Base-by-base conservation (phyloP, 371 early-diverging fungal genomes). In the Mortierella sp. region DNA sequence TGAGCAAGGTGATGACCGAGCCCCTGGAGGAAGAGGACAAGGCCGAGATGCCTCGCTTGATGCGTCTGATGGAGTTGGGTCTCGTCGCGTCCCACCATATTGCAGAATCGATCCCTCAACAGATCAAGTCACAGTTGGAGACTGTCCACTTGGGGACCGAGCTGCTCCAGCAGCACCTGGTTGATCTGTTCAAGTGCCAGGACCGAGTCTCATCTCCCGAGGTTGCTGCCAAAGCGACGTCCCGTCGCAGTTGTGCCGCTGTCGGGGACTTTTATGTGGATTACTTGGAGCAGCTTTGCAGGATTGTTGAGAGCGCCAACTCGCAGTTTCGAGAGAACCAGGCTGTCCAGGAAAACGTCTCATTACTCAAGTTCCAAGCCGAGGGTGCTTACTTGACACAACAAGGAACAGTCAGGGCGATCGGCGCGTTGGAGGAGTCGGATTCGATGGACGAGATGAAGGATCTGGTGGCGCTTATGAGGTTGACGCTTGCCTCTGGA, bases 371-470 rank as follows among this genome's bases (percentile, higher is more conserved):
- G 54, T 81, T 81, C 54, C 81, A 81, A 9, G 14, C 44, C 13
- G 77, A 74, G 1, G 77, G 81, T 10, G 74, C 64, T 2, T 81
- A 77, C 61, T 44, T 81, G 31, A 76, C 81, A 5, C 57, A 71
- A 19, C 77, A 77, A 61, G 74, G 77, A 6, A 74, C 81, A 8
- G 51, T n/a, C 0, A 54, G 77, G 26, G 55, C 57, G 16, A 55
- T 76, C 10, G 54, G 51, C 51, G 71, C 59, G 37, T 26, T 81
- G 1, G 77, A 74, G 34, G 28, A 37, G 21, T 50, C 53, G 19
- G 57, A 69, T 57, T 37, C 69, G 31, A 55, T 74, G 40, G 21
- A 57, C 9, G 74, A 70, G n/a, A 40, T 31, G 21, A 34, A 9
- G 1, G 54, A 73, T 14, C 24, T 81, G 71, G 59, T 53, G 16